Conservation (phyloP, 164 flowering plant species). For the Dillenia turbinata region DNA sequence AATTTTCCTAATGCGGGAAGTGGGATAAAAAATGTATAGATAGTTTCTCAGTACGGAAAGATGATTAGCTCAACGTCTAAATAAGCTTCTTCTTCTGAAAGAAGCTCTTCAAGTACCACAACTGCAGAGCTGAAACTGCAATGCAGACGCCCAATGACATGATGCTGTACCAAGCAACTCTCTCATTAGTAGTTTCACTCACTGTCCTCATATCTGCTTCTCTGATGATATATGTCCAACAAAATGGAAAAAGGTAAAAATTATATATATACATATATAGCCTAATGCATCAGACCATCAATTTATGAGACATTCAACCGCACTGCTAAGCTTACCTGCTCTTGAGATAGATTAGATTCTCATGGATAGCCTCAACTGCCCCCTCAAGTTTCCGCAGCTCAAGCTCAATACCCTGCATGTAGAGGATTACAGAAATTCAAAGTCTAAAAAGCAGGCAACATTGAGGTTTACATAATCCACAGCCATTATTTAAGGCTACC, state of each 20-base stretch:
- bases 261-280: neutral
- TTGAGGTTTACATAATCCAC: no score
- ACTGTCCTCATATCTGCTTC: slow-evolving; percentile 76
- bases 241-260: neutral
- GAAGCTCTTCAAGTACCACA: slow-evolving; percentile 75
- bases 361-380: slow-evolving; percentile 84
- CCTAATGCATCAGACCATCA: neutral
- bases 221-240: slow-evolving; percentile 21
- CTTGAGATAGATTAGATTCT: slow-evolving; percentile 71
- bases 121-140: slow-evolving; percentile 53
- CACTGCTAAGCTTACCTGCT: slow-evolving; percentile 40
- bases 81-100: slow-evolving; percentile 94
- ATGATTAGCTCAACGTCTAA: slow-evolving; percentile 18
- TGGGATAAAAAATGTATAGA: neutral
- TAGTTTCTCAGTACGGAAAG: neutral
- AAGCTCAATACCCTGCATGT: slow-evolving; percentile 80
- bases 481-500: no score
- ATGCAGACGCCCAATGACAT: slow-evolving; percentile 88
- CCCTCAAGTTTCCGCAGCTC: slow-evolving; percentile 94
- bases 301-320: no score
- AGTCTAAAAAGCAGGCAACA: slow-evolving; percentile 1
- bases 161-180: slow-evolving; percentile 80
- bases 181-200: slow-evolving; percentile 68
- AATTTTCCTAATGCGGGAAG: neutral
- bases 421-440: neutral